Conservation (phyloP, 2,329 filamentous ascomycete species). For the Colletotrichum coccodes region DNA sequence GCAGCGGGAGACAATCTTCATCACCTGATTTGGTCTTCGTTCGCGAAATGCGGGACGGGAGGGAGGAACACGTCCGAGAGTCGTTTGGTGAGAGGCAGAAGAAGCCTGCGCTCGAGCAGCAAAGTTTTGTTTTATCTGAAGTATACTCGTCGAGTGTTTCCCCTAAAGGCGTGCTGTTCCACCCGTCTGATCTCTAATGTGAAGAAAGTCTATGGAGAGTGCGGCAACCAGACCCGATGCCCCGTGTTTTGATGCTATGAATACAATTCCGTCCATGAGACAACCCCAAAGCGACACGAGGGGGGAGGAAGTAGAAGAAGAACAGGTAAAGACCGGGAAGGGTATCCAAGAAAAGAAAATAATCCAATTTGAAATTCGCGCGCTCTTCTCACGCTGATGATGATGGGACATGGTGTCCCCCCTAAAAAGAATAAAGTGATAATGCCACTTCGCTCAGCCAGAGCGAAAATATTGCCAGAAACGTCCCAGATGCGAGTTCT, state of each 20-base stretch:
- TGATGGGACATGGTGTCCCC: neutral
- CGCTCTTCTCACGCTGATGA: slow-evolving; percentile 24
- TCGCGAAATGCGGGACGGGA: neutral
- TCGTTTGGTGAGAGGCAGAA: neutral
- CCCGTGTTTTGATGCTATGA: neutral
- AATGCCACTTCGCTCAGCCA: slow-evolving; percentile 16
- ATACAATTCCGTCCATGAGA: neutral
- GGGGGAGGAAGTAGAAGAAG: neutral
- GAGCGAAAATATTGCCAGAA: slow-evolving; percentile 19
- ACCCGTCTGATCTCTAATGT: slow-evolving; percentile 21
- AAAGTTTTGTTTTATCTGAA: slow-evolving; percentile 8
- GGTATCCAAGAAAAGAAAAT: slow-evolving; percentile 13
- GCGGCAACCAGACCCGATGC: neutral
- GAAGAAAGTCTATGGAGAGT: slow-evolving; percentile 16
- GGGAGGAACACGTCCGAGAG: slow-evolving; percentile 9
- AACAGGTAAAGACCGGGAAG: slow-evolving; percentile 12
- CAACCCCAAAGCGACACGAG: neutral
- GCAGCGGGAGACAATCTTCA: neutral
- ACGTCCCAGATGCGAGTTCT: slow-evolving; percentile 4
- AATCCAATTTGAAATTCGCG: slow-evolving; percentile 12
- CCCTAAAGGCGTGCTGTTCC: slow-evolving; percentile 13
- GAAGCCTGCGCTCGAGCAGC: neutral
- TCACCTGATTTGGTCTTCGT: neutral
- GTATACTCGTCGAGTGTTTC: slow-evolving; percentile 4
- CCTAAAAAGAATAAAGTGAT: neutral